These are phyloP conservation scores for Vitis hybrid DNA, from an alignment of 177 flowering plant genomes.

Conservation along the genomic window DNA sequence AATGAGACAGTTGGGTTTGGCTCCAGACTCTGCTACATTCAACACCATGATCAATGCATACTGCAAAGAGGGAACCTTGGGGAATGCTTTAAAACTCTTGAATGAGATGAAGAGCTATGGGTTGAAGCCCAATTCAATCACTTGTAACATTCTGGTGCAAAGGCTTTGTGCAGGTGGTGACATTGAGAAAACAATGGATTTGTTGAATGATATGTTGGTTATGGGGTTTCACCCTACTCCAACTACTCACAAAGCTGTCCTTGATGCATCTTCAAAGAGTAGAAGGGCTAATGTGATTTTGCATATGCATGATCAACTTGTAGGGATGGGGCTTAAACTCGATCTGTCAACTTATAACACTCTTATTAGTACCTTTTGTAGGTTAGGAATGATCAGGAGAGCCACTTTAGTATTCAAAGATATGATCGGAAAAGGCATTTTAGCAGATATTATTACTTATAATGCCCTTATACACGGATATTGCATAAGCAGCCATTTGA, in stretches of 20 bases:
- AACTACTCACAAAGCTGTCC: constrained; percentile 47
- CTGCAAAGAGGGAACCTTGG: constrained; percentile 54
- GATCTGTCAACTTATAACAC: constrained; percentile 47
- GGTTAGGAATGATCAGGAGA: constrained; percentile 71
- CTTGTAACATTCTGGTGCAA: constrained; percentile 50
- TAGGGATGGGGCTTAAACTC: constrained; percentile 59
- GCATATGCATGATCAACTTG: constrained; percentile 57
- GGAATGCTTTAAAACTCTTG: constrained; percentile 52
- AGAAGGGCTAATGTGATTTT: constrained; percentile 46
- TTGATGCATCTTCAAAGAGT: constrained; percentile 54
- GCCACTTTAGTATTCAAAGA: constrained; percentile 52
- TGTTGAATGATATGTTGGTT: constrained; percentile 56
- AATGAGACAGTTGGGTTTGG: constrained; percentile 54
- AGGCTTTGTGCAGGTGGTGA: constrained; percentile 63
- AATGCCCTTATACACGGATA: constrained; percentile 74
- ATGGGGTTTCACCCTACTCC: constrained; percentile 47
- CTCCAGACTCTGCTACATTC: constrained; percentile 65
- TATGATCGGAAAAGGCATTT: constrained; percentile 57
- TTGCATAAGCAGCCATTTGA: constrained; percentile 53
- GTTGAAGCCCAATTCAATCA: constrained; percentile 49
- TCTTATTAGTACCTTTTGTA: constrained; percentile 64
- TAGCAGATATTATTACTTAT: constrained; percentile 57
- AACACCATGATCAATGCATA: constrained; percentile 74
- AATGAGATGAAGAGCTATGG: constrained; percentile 58
- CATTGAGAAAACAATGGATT: constrained; percentile 42